Evolutionary conservation across 257 asterid species (phyloP).

Genomic region (Apocynum venetum): DNA sequence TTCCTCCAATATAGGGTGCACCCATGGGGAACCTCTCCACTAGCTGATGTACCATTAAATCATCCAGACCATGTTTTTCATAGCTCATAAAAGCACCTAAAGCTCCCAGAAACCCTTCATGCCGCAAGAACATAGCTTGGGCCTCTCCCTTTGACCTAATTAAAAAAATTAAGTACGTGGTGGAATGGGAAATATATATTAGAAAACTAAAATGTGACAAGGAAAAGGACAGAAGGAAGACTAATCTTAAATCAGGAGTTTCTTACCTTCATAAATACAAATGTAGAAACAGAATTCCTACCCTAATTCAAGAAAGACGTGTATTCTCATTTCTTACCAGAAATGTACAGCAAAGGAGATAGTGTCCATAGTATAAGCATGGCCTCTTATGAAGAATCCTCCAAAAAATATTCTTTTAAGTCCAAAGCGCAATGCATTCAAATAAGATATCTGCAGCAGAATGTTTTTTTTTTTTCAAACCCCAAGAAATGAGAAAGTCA

Average conservation of each 20-base stretch:
- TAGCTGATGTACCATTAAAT: constrained; percentile 93
- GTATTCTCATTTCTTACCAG: constrained; percentile 46
- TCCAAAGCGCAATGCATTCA: constrained; percentile 93
- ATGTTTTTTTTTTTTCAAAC: not conserved
- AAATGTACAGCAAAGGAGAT: constrained; percentile 96
- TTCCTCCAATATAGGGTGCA: constrained; percentile 96
- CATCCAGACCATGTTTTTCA: constrained; percentile 93
- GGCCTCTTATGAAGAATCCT: constrained; percentile 97
- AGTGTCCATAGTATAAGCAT: constrained; percentile 99
- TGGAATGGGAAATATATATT: constrained; percentile 9
- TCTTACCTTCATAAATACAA: not conserved
- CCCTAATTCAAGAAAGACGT: not conserved
- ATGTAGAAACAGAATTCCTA: not conserved
- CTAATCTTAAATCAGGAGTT: not conserved
- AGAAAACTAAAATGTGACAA: not conserved
- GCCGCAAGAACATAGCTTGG: constrained; percentile 93
- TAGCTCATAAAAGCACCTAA: constrained; percentile 99
- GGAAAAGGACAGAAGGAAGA: not conserved
- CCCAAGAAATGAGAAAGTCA: constrained; percentile 15
- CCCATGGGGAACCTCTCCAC: constrained; percentile 99
- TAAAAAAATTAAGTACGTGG: constrained; percentile 1
- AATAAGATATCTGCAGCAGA: constrained; percentile 68
- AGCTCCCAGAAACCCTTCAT: constrained; percentile 98
- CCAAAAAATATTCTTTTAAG: constrained; percentile 96
- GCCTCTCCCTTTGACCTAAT: constrained; percentile 94